Conservation (phyloP, 208 protist genomes). For the Acanthamoeba castellanii region DNA sequence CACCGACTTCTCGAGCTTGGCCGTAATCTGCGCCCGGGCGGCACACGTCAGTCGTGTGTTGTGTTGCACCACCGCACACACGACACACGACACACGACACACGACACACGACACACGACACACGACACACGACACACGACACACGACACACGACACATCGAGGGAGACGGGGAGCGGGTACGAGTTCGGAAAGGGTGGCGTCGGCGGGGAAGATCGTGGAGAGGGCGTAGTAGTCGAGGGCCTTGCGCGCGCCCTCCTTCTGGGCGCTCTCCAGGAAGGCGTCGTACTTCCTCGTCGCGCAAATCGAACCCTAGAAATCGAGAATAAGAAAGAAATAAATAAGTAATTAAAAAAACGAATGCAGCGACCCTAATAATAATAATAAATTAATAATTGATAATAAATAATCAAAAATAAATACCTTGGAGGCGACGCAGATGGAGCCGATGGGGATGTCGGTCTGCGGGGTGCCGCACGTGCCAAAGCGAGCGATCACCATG, state of each 20-base stretch:
- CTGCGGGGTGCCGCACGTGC: conserved; percentile 83
- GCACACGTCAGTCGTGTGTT: not conserved
- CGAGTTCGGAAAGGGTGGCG: not conserved
- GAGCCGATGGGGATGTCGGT: conserved; percentile 77
- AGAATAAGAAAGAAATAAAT: too few relatives aligned
- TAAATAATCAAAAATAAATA: not conserved
- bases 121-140: too few relatives aligned
- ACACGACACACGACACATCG: not conserved
- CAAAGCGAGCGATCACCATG: conserved; percentile 85
- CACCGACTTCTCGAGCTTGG: conserved; percentile 23
- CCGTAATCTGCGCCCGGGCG: not conserved
- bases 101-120: too few relatives aligned
- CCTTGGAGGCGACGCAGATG: conserved; percentile 73
- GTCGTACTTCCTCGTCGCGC: conserved; percentile 5
- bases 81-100: too few relatives aligned
- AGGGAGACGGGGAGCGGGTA: not conserved
- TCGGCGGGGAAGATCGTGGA: conserved; percentile 20
- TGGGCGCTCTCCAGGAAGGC: not conserved
- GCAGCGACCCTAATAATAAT: too few relatives aligned
- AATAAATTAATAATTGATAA: too few relatives aligned
- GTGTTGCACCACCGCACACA: not conserved
- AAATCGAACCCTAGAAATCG: not conserved
- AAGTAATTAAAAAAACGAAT: too few relatives aligned
- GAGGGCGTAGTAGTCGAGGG: conserved; percentile 20
- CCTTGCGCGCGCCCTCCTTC: not conserved